phyloP scores from a whole-genome alignment of 2,329 filamentous ascomycete species.

The Plenodomus lindquistii region DNA sequence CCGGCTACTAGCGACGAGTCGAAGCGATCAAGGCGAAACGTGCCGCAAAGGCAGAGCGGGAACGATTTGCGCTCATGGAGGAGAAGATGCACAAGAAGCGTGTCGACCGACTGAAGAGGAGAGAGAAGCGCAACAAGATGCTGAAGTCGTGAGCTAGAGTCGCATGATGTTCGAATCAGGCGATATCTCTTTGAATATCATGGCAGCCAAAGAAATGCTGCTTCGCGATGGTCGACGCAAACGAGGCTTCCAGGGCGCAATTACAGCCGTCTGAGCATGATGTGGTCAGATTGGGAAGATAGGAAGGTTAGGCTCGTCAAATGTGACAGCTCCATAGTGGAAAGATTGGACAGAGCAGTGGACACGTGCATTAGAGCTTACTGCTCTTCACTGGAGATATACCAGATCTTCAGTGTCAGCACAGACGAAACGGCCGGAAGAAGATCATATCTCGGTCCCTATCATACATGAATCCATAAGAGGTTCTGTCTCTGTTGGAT shows the following conservation, averaged over 20 bases:
- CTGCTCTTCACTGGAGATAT: background rate
- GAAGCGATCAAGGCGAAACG: slow-evolving; percentile 83
- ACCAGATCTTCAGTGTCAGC: too few relatives aligned
- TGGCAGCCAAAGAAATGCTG: background rate
- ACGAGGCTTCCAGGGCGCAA: background rate
- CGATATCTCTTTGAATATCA: background rate
- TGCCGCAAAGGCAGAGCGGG: slow-evolving; percentile 88
- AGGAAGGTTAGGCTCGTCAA: background rate
- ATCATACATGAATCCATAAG: background rate
- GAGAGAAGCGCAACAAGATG: slow-evolving; percentile 94
- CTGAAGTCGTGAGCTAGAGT: slow-evolving; percentile 51
- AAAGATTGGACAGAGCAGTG: background rate
- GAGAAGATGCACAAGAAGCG: slow-evolving; percentile 98
- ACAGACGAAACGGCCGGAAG: too few relatives aligned
- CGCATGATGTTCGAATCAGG: background rate
- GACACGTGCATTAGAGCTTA: background rate
- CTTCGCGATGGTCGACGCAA: background rate
- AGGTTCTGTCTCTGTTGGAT: background rate
- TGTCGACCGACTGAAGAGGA: slow-evolving; percentile 88
- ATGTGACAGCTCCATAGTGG: background rate
- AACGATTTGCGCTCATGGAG: slow-evolving; percentile 89
- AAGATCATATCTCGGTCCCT: background rate
- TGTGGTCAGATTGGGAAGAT: too few relatives aligned
- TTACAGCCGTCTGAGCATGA: too few relatives aligned
- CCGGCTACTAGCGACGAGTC: slow-evolving; percentile 65